Evolutionary conservation across 352 stramenopile species (phyloP).

Genomic region (Poterioochromonas sp.): DNA sequence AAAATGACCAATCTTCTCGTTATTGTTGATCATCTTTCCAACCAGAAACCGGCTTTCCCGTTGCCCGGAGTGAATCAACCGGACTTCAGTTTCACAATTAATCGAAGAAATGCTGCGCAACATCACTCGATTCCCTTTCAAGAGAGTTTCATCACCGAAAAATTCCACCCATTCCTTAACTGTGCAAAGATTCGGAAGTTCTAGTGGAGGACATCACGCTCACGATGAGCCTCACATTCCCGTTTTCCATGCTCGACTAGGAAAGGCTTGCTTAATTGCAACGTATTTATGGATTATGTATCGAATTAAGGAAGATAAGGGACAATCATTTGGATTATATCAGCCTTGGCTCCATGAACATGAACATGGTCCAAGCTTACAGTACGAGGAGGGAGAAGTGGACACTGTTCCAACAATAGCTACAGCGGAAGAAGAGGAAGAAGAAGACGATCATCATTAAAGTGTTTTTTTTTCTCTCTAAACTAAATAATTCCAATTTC

Average conservation of each 20-base stretch:
- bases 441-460: too few relatives aligned
- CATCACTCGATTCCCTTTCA: too few relatives aligned
- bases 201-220: neutral
- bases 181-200: too few relatives aligned
- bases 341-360: constrained; percentile 29
- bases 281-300: constrained; percentile 32
- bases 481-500: too few relatives aligned
- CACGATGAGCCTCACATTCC: neutral
- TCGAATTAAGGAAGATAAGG: constrained; percentile 17
- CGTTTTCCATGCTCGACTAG: neutral
- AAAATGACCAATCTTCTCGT: neutral
- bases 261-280: neutral
- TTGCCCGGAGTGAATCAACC: too few relatives aligned
- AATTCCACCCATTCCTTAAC: too few relatives aligned
- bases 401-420: neutral
- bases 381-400: neutral
- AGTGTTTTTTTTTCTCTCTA: too few relatives aligned
- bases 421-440: neutral
- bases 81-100: too few relatives aligned
- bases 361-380: neutral
- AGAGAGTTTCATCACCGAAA: too few relatives aligned
- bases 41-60: too few relatives aligned
- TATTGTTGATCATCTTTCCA: neutral
- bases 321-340: constrained; percentile 25
- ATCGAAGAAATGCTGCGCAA: too few relatives aligned